Percentiles rank a stretch among this genome's conserved stretches.
These are phyloP conservation scores for Monilinia aucupariae DNA, from an alignment of 2,329 filamentous ascomycete species.

Conservation along the genomic window DNA sequence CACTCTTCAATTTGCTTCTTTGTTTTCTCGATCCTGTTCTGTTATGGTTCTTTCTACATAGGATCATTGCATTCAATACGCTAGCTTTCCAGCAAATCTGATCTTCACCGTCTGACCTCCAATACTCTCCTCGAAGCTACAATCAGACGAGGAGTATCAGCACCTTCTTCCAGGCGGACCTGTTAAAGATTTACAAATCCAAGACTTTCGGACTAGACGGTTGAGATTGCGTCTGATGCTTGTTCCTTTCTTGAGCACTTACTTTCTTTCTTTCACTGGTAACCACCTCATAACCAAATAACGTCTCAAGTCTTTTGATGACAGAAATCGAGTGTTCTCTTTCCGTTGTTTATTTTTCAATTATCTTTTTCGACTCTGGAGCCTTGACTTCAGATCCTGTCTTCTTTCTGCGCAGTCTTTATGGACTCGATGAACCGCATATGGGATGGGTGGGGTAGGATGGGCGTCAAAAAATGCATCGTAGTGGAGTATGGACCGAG, in stretches of 20 bases:
- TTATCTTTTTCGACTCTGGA: not conserved
- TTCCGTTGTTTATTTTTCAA: not conserved
- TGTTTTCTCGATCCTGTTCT: not conserved
- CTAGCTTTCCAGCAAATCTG: not conserved
- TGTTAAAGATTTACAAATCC: not conserved
- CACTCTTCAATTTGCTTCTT: not conserved
- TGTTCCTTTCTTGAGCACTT: not conserved
- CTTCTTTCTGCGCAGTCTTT: not conserved
- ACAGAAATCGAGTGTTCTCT: not conserved
- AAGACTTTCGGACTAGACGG: not conserved
- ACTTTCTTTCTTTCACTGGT: not conserved
- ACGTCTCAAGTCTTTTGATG: conserved; percentile 1
- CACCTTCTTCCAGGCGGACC: no score
- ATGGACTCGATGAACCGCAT: not conserved
- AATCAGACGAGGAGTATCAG: conserved; percentile 2
- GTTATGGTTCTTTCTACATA: conserved; percentile 5
- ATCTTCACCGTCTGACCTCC: not conserved
- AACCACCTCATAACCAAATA: not conserved
- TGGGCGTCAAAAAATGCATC: conserved; percentile 11
- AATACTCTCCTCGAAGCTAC: conserved; percentile 4
- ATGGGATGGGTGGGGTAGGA: not conserved
- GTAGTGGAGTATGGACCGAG: conserved; percentile 2
- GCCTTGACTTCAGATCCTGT: not conserved
- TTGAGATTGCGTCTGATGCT: not conserved
- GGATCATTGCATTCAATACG: not conserved